Evolutionary conservation across 116 monocot genomes (phyloP), one percentile per base, ranked within the genome.

Genomic region (Dioscorea cayenensis): DNA sequence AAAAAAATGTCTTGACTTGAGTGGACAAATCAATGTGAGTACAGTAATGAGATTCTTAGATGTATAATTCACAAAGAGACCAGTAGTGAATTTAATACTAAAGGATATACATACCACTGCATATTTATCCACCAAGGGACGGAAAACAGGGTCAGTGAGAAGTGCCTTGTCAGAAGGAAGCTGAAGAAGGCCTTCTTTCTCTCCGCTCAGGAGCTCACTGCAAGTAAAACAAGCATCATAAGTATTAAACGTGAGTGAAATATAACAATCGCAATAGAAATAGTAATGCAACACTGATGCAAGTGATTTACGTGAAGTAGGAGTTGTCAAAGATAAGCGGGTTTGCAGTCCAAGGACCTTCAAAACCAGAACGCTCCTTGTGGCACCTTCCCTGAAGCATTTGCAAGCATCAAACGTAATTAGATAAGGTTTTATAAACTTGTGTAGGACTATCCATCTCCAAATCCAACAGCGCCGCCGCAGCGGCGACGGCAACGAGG

Each of bases 41-140:
- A 0, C 25, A 32, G 32, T 32, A 32, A 2, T 32, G 32, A 32
- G 32, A 32, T 32, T 32, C 32, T 32, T 32, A n/a, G 32, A 0
- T 32, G 32, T 32, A 2, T 32, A 2, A 2, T 32, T 2, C 32
- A 32, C 32, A 32, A 32, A 32, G 2, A 32, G 32, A 32, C 4
- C 4, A 32, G 32, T 4, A 32, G 32, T 2, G 32, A 32, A 32
- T 32, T 32, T 32, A 43, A 43, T 43, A 1, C 43, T 43, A 43
- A 43, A 43, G 12, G 43, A 43, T 43, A 37, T 48, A 38, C 79
- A 74, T 79, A 90, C 90, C n/a, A 79, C 77, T 49, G 87, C 95
- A 77, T 95, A 95, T 87, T 89, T 95, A 25, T 95, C 92, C n/a
- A 92, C 92, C 23, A 92, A 76, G 20, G 92, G 90, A 36, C 92